Evolutionary conservation across 352 stramenopile species (phyloP).

Genomic region (Globisporangium spiculum): DNA sequence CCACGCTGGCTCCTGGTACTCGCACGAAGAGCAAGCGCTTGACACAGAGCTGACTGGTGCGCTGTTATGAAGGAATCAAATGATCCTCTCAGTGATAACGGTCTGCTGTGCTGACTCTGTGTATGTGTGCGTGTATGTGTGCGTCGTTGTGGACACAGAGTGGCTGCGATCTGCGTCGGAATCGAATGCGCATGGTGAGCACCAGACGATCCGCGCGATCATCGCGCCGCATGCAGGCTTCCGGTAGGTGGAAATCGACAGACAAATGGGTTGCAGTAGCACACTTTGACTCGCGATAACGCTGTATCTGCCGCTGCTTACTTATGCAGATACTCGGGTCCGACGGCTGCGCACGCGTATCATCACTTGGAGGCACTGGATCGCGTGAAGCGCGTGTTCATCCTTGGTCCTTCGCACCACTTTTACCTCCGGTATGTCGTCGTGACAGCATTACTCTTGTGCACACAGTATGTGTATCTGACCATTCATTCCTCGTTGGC

Average conservation of each 20-base stretch:
- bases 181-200: slow-evolving; percentile 32
- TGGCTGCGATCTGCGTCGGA: slow-evolving; percentile 51
- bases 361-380: slow-evolving; percentile 78
- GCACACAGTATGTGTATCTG: slow-evolving; percentile 10
- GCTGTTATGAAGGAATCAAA: not conserved
- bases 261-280: not conserved
- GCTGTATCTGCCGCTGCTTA: not conserved
- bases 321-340: slow-evolving; percentile 87
- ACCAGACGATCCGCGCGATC: slow-evolving; percentile 59
- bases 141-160: slow-evolving; percentile 24
- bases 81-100: not conserved
- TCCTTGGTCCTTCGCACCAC: slow-evolving; percentile 95
- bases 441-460: not conserved
- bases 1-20: slow-evolving; percentile 86
- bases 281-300: not conserved
- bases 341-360: slow-evolving; percentile 94
- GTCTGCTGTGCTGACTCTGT: not conserved
- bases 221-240: slow-evolving; percentile 89
- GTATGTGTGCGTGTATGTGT: not conserved
- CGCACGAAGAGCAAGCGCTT: slow-evolving; percentile 56
- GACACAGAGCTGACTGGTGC: slow-evolving; percentile 54
- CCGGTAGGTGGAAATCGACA: slow-evolving; percentile 27
- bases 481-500: not conserved
- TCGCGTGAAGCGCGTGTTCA: slow-evolving; percentile 81
- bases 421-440: slow-evolving; percentile 88